Evolutionary conservation across 306 rosid species (phyloP).

Genomic region (Betula pendula): DNA sequence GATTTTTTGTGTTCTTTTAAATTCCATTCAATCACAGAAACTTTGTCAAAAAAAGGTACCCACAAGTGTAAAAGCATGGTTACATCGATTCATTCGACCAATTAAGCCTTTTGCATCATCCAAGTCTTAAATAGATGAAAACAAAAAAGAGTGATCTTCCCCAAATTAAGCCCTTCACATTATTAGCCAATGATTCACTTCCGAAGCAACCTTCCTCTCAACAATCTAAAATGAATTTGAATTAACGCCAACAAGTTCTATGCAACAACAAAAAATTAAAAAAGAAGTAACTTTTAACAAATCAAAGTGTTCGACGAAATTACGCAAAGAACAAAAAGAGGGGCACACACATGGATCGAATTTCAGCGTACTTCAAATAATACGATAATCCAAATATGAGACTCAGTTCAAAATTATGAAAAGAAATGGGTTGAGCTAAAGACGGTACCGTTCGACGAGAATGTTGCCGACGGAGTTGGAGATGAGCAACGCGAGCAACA

Average conservation of each 20-base stretch:
- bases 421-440: background rate
- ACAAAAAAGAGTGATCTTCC: background rate
- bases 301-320: background rate
- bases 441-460: conserved; percentile 9
- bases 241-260: background rate
- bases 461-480: conserved; percentile 15
- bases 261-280: too few relatives aligned
- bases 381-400: background rate
- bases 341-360: background rate
- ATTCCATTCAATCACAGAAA: background rate
- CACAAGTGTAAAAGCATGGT: background rate
- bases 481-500: conserved; percentile 11
- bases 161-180: background rate
- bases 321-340: background rate
- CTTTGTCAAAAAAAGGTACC: background rate
- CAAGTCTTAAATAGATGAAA: background rate
- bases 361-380: background rate
- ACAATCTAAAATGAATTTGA: background rate
- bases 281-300: background rate
- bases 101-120: background rate
- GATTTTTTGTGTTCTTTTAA: background rate
- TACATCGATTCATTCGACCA: background rate
- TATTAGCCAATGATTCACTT: background rate
- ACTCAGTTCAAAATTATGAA: background rate
- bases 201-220: background rate